These are phyloP conservation scores for Panaeolus papilionaceus DNA, from an alignment of 768 basidiomycete species.

Conservation along the genomic window DNA sequence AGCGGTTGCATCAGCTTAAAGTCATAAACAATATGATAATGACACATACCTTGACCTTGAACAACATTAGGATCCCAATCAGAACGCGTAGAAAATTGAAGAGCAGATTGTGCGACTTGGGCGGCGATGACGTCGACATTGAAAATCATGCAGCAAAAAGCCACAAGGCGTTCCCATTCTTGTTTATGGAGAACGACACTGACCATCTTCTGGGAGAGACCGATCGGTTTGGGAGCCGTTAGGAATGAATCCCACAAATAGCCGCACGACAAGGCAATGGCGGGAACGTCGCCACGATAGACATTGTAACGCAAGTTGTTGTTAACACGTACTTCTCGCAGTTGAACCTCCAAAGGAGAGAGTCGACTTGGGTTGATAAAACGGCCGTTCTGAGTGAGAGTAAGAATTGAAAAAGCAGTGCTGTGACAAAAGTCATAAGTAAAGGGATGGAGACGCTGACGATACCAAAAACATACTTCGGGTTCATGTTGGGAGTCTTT, in stretches of 20 bases:
- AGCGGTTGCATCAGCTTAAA: no score
- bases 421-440: neutral
- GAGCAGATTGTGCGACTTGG: neutral
- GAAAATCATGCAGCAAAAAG: constrained; percentile 15
- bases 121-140: neutral
- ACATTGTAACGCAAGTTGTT: neutral
- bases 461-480: neutral
- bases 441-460: neutral
- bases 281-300: neutral
- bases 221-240: neutral
- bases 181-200: neutral
- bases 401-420: neutral
- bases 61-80: neutral
- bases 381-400: neutral
- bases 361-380: neutral
- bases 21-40: neutral
- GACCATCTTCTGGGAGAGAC: neutral
- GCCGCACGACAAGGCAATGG: neutral
- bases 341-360: neutral
- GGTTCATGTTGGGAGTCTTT: neutral
- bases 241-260: constrained; percentile 1
- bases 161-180: constrained; percentile 12
- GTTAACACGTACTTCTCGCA: neutral
- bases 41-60: neutral
- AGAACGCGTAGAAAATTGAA: neutral